Conservation (phyloP, 2,329 filamentous ascomycete species). For the Lojkania enalia region DNA sequence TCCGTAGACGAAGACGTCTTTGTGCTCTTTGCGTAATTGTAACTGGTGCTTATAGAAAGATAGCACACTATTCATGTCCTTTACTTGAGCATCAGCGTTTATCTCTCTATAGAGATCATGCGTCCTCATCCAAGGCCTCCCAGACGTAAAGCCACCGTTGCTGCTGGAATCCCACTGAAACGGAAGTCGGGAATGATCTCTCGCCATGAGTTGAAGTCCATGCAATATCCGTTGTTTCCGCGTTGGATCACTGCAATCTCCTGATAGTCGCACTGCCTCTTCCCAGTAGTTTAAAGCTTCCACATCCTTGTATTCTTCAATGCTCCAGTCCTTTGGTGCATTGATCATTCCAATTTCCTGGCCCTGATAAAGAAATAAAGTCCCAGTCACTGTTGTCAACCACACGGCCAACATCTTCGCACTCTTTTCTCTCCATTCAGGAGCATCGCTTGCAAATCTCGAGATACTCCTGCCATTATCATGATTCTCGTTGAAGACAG, state of each 20-base stretch:
- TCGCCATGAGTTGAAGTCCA: conserved; percentile 61
- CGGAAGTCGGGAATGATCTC: conserved; percentile 72
- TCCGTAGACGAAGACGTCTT: conserved; percentile 69
- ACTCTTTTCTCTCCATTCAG: conserved; percentile 48
- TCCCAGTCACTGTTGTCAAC: conserved; percentile 55
- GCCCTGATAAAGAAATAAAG: conserved; percentile 63
- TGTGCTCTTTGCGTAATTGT: conserved; percentile 61
- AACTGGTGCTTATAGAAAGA: conserved; percentile 65
- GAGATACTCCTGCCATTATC: conserved; percentile 62
- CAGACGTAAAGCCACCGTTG: conserved; percentile 67
- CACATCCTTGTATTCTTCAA: conserved; percentile 67
- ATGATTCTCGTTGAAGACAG: conserved; percentile 66
- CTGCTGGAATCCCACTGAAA: conserved; percentile 68
- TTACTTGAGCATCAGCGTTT: conserved; percentile 62
- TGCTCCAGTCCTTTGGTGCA: conserved; percentile 53
- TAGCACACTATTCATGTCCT: conserved; percentile 57
- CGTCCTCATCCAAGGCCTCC: conserved; percentile 70
- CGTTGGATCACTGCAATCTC: conserved; percentile 37
- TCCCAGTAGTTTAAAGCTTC: conserved; percentile 52
- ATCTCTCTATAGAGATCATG: conserved; percentile 62
- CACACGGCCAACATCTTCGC: conserved; percentile 61
- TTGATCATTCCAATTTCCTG: conserved; percentile 66
- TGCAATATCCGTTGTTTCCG: conserved; percentile 41
- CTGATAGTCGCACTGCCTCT: conserved; percentile 34
- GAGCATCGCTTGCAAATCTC: conserved; percentile 55